Evolutionary conservation across 352 stramenopile genomes (phyloP).

Genomic region (Phytophthora pseudosyringae): DNA sequence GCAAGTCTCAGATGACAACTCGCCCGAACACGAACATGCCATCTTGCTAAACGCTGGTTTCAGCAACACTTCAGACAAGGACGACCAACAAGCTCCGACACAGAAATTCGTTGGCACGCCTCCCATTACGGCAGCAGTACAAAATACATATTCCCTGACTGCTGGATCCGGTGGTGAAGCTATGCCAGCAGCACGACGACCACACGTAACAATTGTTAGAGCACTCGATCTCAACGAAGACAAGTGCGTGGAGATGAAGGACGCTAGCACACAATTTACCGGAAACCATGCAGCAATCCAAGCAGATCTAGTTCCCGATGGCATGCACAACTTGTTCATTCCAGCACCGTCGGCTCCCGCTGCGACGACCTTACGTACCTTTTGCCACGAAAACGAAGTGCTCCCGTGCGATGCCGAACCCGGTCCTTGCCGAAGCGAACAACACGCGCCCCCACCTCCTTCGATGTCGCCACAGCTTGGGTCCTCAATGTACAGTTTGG

Average conservation of each 20-base stretch:
- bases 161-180: not conserved
- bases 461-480: constrained; percentile 5
- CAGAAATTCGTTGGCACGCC: not conserved
- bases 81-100: not conserved
- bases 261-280: constrained; percentile 75
- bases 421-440: not conserved
- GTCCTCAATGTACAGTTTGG: constrained; percentile 41
- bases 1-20: not conserved
- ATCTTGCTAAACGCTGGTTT: not conserved
- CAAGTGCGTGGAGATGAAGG: constrained; percentile 53
- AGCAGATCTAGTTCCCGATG: constrained; percentile 63
- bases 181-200: constrained; percentile 1
- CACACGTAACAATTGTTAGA: constrained; percentile 58
- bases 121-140: not conserved
- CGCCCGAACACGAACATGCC: not conserved
- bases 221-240: constrained; percentile 40
- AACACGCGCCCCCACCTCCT: constrained; percentile 11
- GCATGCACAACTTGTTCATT: constrained; percentile 51
- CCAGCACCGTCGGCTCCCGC: not conserved
- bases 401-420: not conserved
- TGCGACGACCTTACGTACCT: not conserved
- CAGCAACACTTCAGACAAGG: not conserved
- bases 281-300: constrained; percentile 78
- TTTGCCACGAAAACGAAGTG: not conserved
- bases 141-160: not conserved